These are phyloP conservation scores for Nasturtium officinale DNA, from an alignment of 345 rosid genomes.

Conservation along the genomic window DNA sequence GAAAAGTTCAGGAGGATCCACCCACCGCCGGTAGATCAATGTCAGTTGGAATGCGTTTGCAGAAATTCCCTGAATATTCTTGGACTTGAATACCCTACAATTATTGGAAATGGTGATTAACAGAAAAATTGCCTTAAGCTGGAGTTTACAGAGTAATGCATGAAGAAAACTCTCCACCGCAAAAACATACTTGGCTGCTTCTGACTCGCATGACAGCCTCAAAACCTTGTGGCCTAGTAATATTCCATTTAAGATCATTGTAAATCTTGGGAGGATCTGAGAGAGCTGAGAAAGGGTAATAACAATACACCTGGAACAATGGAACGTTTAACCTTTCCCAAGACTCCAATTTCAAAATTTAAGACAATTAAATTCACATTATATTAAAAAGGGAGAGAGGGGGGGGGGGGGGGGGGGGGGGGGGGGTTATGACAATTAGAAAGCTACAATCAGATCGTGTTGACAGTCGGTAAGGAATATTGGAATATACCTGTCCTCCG, in stretches of 20 bases:
- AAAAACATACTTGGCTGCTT: conserved; percentile 79
- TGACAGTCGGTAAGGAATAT: conserved; percentile 13
- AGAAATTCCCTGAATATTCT: conserved; percentile 91
- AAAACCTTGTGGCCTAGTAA: conserved; percentile 96
- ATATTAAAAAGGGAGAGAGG: too few relatives aligned
- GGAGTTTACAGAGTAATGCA: conserved; percentile 9
- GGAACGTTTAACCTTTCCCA: not conserved
- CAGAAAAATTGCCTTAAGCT: conserved; percentile 31
- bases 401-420: too few relatives aligned
- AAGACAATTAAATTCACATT: not conserved
- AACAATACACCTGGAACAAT: conserved; percentile 74
- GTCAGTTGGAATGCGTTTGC: conserved; percentile 65
- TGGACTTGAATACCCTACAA: conserved; percentile 96
- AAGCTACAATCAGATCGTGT: not conserved
- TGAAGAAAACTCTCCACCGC: conserved; percentile 16
- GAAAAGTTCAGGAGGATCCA: conserved; percentile 26
- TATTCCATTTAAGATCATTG: conserved; percentile 98
- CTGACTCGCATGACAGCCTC: conserved; percentile 99
- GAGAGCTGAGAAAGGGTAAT: conserved; percentile 80
- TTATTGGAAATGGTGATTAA: conserved; percentile 4
- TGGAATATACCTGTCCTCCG: conserved; percentile 82
- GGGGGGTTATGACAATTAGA: not conserved
- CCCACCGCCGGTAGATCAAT: conserved; percentile 42
- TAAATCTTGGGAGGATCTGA: conserved; percentile 95
- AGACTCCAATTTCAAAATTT: conserved; percentile 4